A percentile compares a stretch with the other conserved stretches of the same genome.
Conservation (phyloP, 345 rosid species). For the Hibiscus trionum region DNA sequence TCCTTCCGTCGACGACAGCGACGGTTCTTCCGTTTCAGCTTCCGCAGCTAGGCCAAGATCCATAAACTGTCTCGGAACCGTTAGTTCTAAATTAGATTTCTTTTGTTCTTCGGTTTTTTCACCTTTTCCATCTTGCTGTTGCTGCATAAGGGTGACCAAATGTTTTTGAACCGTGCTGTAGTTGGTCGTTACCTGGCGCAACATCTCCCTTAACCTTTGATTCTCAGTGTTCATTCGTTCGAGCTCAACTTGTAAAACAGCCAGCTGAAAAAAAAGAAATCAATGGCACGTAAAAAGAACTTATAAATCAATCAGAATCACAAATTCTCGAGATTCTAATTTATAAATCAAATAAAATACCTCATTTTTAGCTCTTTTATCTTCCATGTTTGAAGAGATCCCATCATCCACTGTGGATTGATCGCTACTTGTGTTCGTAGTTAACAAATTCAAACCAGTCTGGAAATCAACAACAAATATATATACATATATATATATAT, state of each 20-base stretch:
- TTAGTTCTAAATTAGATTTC: constrained; percentile 14
- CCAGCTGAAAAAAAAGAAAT: constrained; percentile 26
- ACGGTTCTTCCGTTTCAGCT: constrained; percentile 32
- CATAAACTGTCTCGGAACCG: constrained; percentile 40
- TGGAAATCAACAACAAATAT: constrained; percentile 7
- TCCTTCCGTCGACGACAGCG: constrained; percentile 41
- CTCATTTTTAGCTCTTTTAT: constrained; percentile 41
- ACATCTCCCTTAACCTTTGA: constrained; percentile 30
- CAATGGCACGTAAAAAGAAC: not conserved
- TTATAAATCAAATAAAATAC: constrained; percentile 15
- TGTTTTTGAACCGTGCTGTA: constrained; percentile 44
- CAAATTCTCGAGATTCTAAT: not conserved
- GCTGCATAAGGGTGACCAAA: constrained; percentile 25
- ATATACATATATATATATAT: not conserved
- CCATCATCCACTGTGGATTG: constrained; percentile 61
- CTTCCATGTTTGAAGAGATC: constrained; percentile 40
- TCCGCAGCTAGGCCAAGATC: constrained; percentile 39
- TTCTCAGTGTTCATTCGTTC: constrained; percentile 45
- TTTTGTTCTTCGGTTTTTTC: constrained; percentile 5
- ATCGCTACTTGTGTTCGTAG: constrained; percentile 50
- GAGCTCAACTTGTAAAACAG: constrained; percentile 41
- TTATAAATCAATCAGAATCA: not conserved
- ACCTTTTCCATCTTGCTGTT: constrained; percentile 6
- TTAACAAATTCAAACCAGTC: constrained; percentile 65
- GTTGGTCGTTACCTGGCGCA: constrained; percentile 36